Evolutionary conservation across 1,284 basidiomycete genomes (phyloP).

Genomic region (Malassezia psittaci): DNA sequence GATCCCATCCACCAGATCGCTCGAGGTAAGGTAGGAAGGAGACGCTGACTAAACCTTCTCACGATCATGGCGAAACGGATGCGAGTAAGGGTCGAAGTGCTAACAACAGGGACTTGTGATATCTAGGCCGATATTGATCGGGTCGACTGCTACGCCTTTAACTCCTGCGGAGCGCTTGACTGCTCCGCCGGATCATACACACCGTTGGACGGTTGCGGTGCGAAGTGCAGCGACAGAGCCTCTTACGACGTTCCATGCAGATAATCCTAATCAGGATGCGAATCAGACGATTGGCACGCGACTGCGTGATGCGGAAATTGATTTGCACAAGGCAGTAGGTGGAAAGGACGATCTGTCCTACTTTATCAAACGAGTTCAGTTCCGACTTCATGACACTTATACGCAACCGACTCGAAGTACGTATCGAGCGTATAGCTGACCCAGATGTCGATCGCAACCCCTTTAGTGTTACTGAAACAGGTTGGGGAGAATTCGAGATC

Average conservation of each 20-base stretch:
- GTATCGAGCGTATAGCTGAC: conserved; percentile 31
- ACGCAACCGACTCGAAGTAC: conserved; percentile 75
- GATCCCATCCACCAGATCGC: background rate
- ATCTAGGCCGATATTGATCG: conserved; percentile 83
- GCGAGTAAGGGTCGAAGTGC: conserved; percentile 8
- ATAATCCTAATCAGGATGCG: background rate
- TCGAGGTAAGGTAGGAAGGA: background rate
- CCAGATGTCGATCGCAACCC: conserved; percentile 82
- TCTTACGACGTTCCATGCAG: conserved; percentile 44
- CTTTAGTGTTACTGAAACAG: conserved; percentile 89
- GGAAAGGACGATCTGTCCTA: conserved; percentile 46
- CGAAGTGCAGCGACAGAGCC: conserved; percentile 54
- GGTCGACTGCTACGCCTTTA: conserved; percentile 79
- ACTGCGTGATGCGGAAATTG: conserved; percentile 34
- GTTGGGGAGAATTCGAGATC: conserved; percentile 99
- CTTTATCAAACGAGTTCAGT: conserved; percentile 71
- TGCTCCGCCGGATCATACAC: conserved; percentile 66
- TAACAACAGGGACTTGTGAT: conserved; percentile 67
- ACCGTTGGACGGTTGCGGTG: conserved; percentile 91
- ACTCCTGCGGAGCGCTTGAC: conserved; percentile 63
- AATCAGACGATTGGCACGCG: conserved; percentile 27
- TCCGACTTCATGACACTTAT: conserved; percentile 97
- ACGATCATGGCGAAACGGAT: conserved; percentile 12
- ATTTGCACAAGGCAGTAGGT: conserved; percentile 43
- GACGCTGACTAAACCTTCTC: background rate